Evolutionary conservation across 164 flowering plant species (phyloP), one percentile per base, ranked within the genome.

Genomic region (Vitis riparia): DNA sequence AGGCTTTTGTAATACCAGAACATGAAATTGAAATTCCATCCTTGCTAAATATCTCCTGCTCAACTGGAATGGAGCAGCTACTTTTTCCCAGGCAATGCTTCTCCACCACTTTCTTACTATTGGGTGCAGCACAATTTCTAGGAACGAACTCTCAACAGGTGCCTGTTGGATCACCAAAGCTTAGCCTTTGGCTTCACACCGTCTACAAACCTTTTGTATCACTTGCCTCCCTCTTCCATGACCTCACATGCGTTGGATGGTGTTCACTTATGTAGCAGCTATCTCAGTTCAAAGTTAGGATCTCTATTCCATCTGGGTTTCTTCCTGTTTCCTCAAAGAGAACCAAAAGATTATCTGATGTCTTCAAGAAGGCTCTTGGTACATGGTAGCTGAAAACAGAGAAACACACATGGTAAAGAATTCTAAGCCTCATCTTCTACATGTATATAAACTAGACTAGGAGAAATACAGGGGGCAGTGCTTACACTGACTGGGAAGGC

Each of bases 321-420:
- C 93, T 93, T 53, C 91, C 90, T 8, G 71, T 70, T 70, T 90
- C 95, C 66, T 90, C 95, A 16, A 88, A 71, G 7, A 90, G 6
- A 7, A 88, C 91, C 59, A 90, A 55, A 2, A 90, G 84, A 76
- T 90, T 90, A 47, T 76, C 78, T 8, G 67, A 69, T 51, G 90
- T 83, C 82, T 90, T 90, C 72, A 90, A 62, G 73, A 73, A 87
- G 0, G 83, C 5, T 65, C 95, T 81, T 29, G 95, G 95, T 8
- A 88, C 48, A 49, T 90, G 91, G 68, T 90, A 89, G 77, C 91
- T 89, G 78, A 5, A 14, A 47, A 12, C 15, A 23, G 7, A 50
- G 44, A 19, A 19, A 19, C 23, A 19, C 23, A 19, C 23, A 19
- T 19, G 23, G 23, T 19, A 19, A 19, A 1, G 23, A 19, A 19